Evolutionary conservation across 179 eudicot species (phyloP).

Genomic region (Patellifolia procumbens): DNA sequence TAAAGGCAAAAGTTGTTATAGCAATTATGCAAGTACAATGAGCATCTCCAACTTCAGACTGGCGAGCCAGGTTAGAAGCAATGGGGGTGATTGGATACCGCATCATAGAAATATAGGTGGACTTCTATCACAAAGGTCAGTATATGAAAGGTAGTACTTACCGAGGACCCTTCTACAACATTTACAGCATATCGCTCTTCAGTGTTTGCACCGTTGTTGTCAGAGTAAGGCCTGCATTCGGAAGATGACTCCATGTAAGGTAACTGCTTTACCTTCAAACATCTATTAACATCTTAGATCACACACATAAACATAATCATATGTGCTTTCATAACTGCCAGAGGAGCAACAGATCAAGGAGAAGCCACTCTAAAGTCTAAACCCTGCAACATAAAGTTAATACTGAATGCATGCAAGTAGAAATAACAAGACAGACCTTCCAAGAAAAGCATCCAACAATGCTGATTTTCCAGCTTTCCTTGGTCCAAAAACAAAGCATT

Average conservation of each 20-base stretch:
- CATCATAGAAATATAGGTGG: not conserved
- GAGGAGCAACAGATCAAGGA: not conserved
- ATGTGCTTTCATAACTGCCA: not conserved
- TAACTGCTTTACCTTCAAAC: not conserved
- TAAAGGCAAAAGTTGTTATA: not conserved
- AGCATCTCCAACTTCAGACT: not conserved
- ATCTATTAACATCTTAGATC: not conserved
- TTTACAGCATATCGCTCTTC: slow-evolving; percentile 73
- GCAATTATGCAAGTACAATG: no score
- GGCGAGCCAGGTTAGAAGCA: not conserved
- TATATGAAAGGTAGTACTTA: slow-evolving; percentile 40
- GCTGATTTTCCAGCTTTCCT: slow-evolving; percentile 82
- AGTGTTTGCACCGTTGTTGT: slow-evolving; percentile 45
- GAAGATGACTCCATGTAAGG: not conserved
- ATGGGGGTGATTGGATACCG: not conserved
- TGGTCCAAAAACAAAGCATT: slow-evolving; percentile 96
- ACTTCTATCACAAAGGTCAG: not conserved
- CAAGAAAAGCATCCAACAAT: slow-evolving; percentile 66
- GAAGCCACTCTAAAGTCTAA: not conserved
- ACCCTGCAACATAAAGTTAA: not conserved
- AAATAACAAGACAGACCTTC: slow-evolving; percentile 52
- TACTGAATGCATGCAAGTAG: not conserved
- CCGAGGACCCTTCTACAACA: slow-evolving; percentile 62
- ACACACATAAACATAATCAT: not conserved
- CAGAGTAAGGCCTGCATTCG: slow-evolving; percentile 70